Conservation (phyloP, 2,329 filamentous ascomycete genomes). For the Stagonosporopsis tanaceti region DNA sequence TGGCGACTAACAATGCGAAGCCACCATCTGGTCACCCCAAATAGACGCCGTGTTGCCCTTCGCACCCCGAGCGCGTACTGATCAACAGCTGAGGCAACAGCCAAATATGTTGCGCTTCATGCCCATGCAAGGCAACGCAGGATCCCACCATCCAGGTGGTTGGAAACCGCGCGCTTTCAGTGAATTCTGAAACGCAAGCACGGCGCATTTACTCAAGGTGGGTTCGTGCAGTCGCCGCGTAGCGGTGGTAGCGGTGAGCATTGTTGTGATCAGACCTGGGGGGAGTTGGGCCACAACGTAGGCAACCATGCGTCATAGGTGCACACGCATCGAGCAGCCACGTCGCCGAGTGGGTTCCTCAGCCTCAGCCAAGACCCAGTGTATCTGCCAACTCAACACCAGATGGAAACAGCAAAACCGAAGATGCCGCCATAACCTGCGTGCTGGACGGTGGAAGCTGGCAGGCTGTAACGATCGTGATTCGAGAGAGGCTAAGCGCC, state of each 20-base stretch:
- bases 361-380: conserved; percentile 10
- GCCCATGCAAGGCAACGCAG: conserved; percentile 16
- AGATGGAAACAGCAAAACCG: not conserved
- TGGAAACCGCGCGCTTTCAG: conserved; percentile 5
- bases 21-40: conserved; percentile 25
- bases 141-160: conserved; percentile 14
- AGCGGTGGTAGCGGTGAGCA: conserved; percentile 20
- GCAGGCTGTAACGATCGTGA: not conserved
- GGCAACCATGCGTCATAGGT: conserved; percentile 18
- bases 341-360: conserved; percentile 17
- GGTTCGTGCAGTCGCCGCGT: not conserved
- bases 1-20: conserved; percentile 21
- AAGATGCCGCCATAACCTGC: conserved; percentile 3
- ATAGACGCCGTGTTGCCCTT: conserved; percentile 23
- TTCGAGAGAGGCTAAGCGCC: conserved; percentile 7
- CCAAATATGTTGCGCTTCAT: conserved; percentile 23
- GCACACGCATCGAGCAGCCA: conserved; percentile 17
- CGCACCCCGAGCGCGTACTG: conserved; percentile 18
- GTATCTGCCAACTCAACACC: conserved; percentile 15
- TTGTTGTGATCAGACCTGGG: not conserved
- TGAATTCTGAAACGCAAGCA: conserved; percentile 9
- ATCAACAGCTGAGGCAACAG: conserved; percentile 8
- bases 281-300: conserved; percentile 10
- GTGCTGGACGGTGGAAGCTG: not conserved
- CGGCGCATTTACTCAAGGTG: conserved; percentile 1